Base-by-base conservation (phyloP, 1,284 basidiomycete species). In the Malassezia nana region DNA sequence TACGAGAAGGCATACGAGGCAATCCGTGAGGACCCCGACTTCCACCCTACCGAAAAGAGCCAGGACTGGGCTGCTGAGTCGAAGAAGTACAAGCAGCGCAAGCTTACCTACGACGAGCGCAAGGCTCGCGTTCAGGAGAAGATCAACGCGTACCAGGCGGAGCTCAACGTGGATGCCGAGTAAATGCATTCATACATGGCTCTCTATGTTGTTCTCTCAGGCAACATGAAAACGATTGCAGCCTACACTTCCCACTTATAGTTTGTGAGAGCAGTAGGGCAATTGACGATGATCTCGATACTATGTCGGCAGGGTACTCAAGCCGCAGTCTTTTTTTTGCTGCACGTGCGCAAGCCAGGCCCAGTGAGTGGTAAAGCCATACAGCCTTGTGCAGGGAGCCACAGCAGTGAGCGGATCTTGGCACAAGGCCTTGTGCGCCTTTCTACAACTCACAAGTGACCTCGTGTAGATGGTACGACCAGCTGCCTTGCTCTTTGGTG, bases 21-120 rank as follows among this genome's bases (percentile, higher is more conserved):
- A 60, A 99, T 98, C 78, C 88, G 94, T 63, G 91, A 92, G 76
- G 85, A 95, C 77, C 92, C 94, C 49, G 75, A 78, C 15, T 92
- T 91, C 83, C 84, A 86, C 76, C 84, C 89, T 46, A 85, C 88
- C 42, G 88, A 94, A 64, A 96, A 96, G 81, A 61, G 83, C 55
- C 83, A 82, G 75, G 85, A 96, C 80, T 98, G 91, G 90, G 89
- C 85, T 74, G 80, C 85, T 38, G 91, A 95, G 78, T 79, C 79
- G 57, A 77, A 81, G 74, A 89, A 91, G 77, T 81, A 82, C 82
- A 82, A 81, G 78, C 76, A 78, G 58, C 68, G 68, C 69, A 87
- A 80, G 77, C 85, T 91, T 75, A 89, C 84, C 45, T 76, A 81
- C 68, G 86, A 82, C 58, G 79, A 95, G 79, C 60, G 70, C 52